phyloP scores from a whole-genome alignment of 108 stramenopile species.

The Fragilariopsis cylindrus region DNA sequence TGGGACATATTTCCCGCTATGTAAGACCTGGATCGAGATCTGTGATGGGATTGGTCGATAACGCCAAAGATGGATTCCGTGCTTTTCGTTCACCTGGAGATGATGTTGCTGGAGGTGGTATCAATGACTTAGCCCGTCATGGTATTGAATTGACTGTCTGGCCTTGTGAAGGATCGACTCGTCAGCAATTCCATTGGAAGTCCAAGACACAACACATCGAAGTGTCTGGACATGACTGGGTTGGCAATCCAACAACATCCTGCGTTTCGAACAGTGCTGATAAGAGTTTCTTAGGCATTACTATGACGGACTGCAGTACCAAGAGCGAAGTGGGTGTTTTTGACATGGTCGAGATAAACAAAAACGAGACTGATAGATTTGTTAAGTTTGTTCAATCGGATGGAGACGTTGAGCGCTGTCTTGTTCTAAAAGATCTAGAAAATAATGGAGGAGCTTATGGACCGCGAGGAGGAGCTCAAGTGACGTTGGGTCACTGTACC shows the following conservation, averaged over 20 bases:
- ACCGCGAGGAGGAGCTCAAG: conserved; percentile 71
- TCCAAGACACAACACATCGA: conserved; percentile 41
- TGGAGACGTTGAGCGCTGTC: conserved; percentile 35
- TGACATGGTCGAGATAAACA: conserved; percentile 35
- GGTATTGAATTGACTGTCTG: conserved; percentile 84
- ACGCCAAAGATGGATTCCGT: conserved; percentile 37
- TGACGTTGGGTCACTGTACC: conserved; percentile 58
- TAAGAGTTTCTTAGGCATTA: conserved; percentile 46
- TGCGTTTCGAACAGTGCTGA: conserved; percentile 54
- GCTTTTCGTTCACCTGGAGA: conserved; percentile 68
- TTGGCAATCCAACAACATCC: conserved; percentile 68
- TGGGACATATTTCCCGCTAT: conserved; percentile 85
- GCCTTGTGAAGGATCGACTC: conserved; percentile 89
- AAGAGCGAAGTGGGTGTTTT: conserved; percentile 40
- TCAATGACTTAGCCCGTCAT: conserved; percentile 75
- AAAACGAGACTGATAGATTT: neutral
- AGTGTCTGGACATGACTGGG: conserved; percentile 79
- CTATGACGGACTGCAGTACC: conserved; percentile 22
- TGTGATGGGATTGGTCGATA: conserved; percentile 60
- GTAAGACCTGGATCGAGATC: conserved; percentile 74
- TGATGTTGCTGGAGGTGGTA: conserved; percentile 71
- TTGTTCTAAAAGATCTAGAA: conserved; percentile 42
- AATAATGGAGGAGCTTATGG: conserved; percentile 84
- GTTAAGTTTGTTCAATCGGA: conserved; percentile 31
- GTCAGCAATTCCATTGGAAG: conserved; percentile 68